Base-by-base conservation (phyloP, 2,329 filamentous ascomycete species). In the Epichloe glyceriae region DNA sequence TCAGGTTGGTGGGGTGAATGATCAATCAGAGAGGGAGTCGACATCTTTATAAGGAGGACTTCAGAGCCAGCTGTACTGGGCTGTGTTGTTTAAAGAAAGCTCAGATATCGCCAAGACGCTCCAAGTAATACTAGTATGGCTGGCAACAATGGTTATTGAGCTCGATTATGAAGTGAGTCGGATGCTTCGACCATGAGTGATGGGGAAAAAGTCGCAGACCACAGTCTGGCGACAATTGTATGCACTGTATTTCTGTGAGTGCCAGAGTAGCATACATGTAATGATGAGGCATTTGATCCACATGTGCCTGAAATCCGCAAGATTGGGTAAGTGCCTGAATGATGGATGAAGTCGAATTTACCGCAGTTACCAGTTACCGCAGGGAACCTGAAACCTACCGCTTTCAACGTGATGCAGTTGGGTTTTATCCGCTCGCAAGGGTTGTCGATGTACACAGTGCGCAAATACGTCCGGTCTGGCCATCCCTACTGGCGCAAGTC, bases 1-100 rank as follows among this genome's bases (percentile, higher is more conserved):
- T 85, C 78, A 53, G 88, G 86, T 67, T 95, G 83, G 64, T 85
- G 83, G 61, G 90, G 89, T 53, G 91, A 96, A 68, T 96, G 83
- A 65, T 96, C 91, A 56, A 80, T 68, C 53, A 81, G 72, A 54
- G 73, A 70, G 37, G 65, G 56, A 39, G 70, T 70, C 54, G 73
- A 61, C 77, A 80, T 80, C 53, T 61, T 50, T 37, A 34, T 10
- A 19, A n/a, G n/a, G 19, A 26, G 26, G 26, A 11, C 26, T 30
- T 30, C 26, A 11, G 26, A 22, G 34, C 40, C 20, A 35, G 39
- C 8, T 26, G 30, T 38, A 30, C 22, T 50, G 45, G 17, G 12
- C 15, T 45, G 2, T 37, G 30, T 14, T 22, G 38, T 22, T 33
- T 19, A 10, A 35, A 40, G 30, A 44, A 19, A 10, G n/a, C 14